These are phyloP conservation scores for Xylaria sp. DNA, from an alignment of 2,329 filamentous ascomycete genomes.

Conservation along the genomic window DNA sequence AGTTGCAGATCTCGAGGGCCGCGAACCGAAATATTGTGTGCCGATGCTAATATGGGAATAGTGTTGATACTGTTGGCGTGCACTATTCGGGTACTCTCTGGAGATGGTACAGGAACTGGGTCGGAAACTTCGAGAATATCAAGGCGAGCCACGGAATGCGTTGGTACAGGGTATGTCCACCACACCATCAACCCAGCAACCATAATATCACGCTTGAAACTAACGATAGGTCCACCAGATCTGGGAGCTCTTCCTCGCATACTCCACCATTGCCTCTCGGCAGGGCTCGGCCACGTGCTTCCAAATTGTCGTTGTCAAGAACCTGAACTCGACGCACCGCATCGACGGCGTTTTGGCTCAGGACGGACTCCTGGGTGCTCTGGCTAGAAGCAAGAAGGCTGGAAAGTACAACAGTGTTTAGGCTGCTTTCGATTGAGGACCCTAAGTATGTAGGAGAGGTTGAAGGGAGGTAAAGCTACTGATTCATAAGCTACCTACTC, in stretches of 20 bases:
- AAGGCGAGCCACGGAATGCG: slow-evolving; percentile 87
- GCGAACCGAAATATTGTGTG: not conserved
- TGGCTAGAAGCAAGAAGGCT: too few species aligned
- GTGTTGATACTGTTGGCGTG: slow-evolving; percentile 84
- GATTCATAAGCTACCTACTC: too few species aligned
- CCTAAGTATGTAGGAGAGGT: too few species aligned
- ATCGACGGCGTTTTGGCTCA: slow-evolving; percentile 73
- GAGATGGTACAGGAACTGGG: slow-evolving; percentile 98
- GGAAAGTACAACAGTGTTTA: too few species aligned
- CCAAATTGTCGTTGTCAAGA: slow-evolving; percentile 87
- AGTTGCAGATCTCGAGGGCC: too few species aligned
- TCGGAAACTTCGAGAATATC: slow-evolving; percentile 87
- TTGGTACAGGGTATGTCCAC: slow-evolving; percentile 59
- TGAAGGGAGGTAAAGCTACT: too few species aligned
- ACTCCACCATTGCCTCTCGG: slow-evolving; percentile 80
- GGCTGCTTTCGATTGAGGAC: too few species aligned
- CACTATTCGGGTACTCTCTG: slow-evolving; percentile 94
- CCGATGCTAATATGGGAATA: not conserved
- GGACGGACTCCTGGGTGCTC: slow-evolving; percentile 55
- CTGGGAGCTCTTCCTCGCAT: slow-evolving; percentile 90
- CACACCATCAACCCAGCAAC: too few species aligned
- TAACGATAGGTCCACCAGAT: slow-evolving; percentile 59
- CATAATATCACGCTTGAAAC: too few species aligned
- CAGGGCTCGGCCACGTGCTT: slow-evolving; percentile 85
- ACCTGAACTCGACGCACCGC: slow-evolving; percentile 84